A percentile compares a stretch with the other conserved stretches of the same genome.
These are phyloP conservation scores for Daldinia caldariorum DNA, from an alignment of 495 filamentous ascomycete species.

Conservation along the genomic window DNA sequence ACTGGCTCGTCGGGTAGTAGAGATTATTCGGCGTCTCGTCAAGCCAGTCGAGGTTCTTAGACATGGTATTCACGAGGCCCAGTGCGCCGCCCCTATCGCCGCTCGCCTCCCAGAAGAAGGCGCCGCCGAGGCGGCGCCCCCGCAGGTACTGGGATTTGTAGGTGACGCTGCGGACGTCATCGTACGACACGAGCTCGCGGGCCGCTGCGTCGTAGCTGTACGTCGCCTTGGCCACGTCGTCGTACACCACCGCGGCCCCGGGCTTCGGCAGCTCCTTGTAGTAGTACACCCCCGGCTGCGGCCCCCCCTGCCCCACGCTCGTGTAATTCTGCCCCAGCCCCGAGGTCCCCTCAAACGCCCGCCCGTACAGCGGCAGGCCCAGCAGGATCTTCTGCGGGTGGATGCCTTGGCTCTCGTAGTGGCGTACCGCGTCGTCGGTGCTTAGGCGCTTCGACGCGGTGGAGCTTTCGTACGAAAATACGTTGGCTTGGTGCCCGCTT, in stretches of 20 bases:
- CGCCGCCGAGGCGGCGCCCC: conserved; percentile 73
- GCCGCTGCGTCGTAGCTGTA: conserved; percentile 72
- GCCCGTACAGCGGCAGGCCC: conserved; percentile 88
- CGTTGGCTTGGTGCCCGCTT: conserved; percentile 79
- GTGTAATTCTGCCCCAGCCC: conserved; percentile 74
- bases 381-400: conserved; percentile 75
- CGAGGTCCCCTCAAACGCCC: conserved; percentile 75
- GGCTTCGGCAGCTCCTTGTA: conserved; percentile 69
- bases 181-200: conserved; percentile 78
- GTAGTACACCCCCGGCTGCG: conserved; percentile 83
- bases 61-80: conserved; percentile 71
- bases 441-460: conserved; percentile 70
- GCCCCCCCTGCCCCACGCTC: conserved; percentile 71
- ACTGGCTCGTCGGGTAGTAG: conserved; percentile 73
- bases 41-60: conserved; percentile 60
- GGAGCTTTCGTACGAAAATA: conserved; percentile 65
- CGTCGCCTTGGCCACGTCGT: conserved; percentile 65
- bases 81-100: conserved; percentile 70
- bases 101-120: conserved; percentile 92
- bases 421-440: conserved; percentile 70
- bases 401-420: conserved; percentile 74
- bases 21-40: conserved; percentile 71
- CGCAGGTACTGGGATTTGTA: conserved; percentile 74
- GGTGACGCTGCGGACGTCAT: conserved; percentile 67
- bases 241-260: conserved; percentile 59